phyloP scores from a whole-genome alignment of 139 green algal species.

The Penium margaritaceum region DNA sequence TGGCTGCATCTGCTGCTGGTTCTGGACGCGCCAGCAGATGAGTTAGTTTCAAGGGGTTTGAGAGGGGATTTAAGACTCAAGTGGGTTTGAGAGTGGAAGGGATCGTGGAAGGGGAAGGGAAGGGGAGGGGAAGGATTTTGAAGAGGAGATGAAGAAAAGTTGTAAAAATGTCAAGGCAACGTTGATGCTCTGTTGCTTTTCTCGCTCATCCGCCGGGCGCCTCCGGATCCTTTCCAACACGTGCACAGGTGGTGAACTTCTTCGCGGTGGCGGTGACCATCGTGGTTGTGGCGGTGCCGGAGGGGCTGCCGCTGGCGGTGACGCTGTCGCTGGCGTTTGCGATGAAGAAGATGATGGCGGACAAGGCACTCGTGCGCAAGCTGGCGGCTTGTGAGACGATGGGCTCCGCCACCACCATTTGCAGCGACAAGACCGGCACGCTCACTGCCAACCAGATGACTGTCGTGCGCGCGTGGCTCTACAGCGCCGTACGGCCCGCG shows the following conservation, averaged over 20 bases:
- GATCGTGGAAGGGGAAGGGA: no score
- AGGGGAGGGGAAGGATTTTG: no score
- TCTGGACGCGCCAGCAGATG: no score
- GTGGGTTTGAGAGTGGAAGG: no score
- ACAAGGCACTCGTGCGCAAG: constrained; percentile 84
- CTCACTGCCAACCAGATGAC: constrained; percentile 98
- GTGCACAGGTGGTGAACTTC: constrained; percentile 62
- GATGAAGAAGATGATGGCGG: constrained; percentile 92
- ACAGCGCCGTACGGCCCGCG: no score
- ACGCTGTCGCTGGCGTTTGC: constrained; percentile 54
- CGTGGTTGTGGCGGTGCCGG: constrained; percentile 79
- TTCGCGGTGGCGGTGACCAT: constrained; percentile 94
- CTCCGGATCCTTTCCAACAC: neutral
- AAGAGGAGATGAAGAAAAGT: no score
- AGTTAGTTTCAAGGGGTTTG: no score
- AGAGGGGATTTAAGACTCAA: no score
- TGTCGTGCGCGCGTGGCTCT: constrained; percentile 82
- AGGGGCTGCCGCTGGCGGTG: constrained; percentile 77
- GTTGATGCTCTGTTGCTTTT: no score
- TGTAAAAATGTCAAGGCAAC: no score
- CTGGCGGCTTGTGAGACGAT: constrained; percentile 90
- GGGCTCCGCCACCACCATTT: constrained; percentile 94
- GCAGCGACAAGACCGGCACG: constrained; percentile 94
- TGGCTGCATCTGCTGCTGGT: no score
- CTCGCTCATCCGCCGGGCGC: no score